These are phyloP conservation scores for Sphaerulina populicola DNA, from an alignment of 2,329 filamentous ascomycete genomes.

Conservation along the genomic window DNA sequence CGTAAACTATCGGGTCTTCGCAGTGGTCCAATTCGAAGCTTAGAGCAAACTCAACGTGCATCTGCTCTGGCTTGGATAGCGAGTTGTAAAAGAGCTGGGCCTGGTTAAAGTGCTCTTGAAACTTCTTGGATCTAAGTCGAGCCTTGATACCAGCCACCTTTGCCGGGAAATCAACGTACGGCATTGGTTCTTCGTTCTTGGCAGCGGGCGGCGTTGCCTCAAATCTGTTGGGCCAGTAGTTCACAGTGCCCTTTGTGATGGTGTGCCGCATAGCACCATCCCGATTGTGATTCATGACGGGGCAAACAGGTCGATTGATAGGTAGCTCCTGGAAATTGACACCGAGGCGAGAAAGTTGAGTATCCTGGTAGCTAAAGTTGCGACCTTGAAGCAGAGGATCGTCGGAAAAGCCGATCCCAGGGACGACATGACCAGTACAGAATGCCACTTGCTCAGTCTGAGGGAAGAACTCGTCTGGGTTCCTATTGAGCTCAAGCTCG, in stretches of 20 bases:
- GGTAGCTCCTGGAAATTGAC: conserved; percentile 69
- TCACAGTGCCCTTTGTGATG: conserved; percentile 63
- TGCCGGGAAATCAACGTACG: conserved; percentile 58
- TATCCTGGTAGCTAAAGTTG: conserved; percentile 61
- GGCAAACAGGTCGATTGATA: conserved; percentile 54
- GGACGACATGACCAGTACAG: conserved; percentile 70
- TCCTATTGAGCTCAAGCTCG: conserved; percentile 69
- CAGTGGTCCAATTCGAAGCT: conserved; percentile 72
- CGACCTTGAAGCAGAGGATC: conserved; percentile 67
- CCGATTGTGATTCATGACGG: conserved; percentile 31
- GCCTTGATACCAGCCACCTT: conserved; percentile 63
- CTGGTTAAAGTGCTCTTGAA: conserved; percentile 68
- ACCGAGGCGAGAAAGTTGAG: conserved; percentile 61
- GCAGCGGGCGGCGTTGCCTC: conserved; percentile 53
- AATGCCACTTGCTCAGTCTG: conserved; percentile 79
- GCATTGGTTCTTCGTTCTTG: conserved; percentile 50
- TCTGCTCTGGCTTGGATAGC: conserved; percentile 57
- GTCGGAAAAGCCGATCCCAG: conserved; percentile 67
- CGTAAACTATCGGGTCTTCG: conserved; percentile 68
- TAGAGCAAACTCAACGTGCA: conserved; percentile 53
- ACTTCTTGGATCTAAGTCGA: conserved; percentile 61
- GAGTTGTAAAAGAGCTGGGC: conserved; percentile 80
- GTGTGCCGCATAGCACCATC: conserved; percentile 55
- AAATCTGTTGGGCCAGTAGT: conserved; percentile 73
- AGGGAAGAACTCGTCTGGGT: conserved; percentile 72